Evolutionary conservation across 257 asterid genomes (phyloP).

Genomic region (Salvia hispanica): DNA sequence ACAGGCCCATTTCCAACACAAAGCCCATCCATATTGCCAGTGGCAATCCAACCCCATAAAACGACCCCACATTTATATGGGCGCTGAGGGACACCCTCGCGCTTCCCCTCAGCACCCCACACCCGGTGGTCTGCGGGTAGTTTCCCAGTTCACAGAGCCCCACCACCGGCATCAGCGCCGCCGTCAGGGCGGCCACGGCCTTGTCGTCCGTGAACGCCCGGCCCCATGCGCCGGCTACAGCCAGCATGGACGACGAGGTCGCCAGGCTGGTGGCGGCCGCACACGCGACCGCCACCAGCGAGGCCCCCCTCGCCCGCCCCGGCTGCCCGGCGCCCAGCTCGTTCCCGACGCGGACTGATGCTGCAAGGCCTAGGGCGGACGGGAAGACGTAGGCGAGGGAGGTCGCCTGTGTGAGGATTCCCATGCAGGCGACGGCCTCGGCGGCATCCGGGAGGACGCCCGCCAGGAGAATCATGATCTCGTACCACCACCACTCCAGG

Average conservation of each 20-base stretch:
- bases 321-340: conserved; percentile 67
- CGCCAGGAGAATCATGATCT: conserved; percentile 64
- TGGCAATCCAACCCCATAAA: conserved; percentile 67
- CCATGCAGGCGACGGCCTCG: conserved; percentile 63
- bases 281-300: conserved; percentile 40
- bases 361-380: conserved; percentile 49
- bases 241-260: conserved; percentile 41
- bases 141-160: conserved; percentile 78
- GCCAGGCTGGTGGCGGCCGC: conserved; percentile 44
- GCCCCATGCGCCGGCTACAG: conserved; percentile 43
- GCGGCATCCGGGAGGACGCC: conserved; percentile 56
- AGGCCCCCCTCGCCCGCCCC: conserved; percentile 41
- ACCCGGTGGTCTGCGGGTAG: conserved; percentile 71
- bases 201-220: conserved; percentile 48
- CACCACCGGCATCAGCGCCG: conserved; percentile 57
- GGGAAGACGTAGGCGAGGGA: conserved; percentile 65
- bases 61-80: conserved; percentile 56
- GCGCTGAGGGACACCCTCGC: conserved; percentile 59
- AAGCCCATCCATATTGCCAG: conserved; percentile 55
- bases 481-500: conserved; percentile 98
- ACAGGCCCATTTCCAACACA: conserved; percentile 43
- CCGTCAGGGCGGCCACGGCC: conserved; percentile 40
- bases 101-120: conserved; percentile 73
- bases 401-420: conserved; percentile 63
- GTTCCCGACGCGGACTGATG: conserved; percentile 64